Evolutionary conservation across 805 yeast species (phyloP).

Genomic region (Saccharomycopsis oosterbeekiorum): DNA sequence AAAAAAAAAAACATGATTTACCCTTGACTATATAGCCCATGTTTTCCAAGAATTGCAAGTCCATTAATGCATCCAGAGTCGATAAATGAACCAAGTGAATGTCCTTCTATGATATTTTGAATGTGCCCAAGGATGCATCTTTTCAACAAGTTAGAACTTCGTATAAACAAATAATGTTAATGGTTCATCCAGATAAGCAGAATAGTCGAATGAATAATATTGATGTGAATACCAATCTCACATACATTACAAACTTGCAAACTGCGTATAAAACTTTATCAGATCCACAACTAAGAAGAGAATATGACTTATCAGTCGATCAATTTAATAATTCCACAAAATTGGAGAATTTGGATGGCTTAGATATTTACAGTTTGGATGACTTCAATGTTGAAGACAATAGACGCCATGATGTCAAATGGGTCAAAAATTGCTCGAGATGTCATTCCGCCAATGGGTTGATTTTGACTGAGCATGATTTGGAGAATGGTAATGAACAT

Average conservation of each 20-base stretch:
- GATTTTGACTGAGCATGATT: background rate
- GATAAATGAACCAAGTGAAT: background rate
- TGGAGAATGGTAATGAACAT: background rate
- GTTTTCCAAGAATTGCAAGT: too few relatives aligned
- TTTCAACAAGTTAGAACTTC: background rate
- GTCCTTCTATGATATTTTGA: background rate
- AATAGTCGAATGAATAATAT: background rate
- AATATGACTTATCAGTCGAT: background rate
- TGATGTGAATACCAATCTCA: background rate
- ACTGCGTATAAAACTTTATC: background rate
- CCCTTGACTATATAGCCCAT: background rate
- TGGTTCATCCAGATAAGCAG: background rate
- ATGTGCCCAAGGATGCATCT: background rate
- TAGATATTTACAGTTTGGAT: background rate
- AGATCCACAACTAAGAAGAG: background rate
- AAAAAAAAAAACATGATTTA: too few relatives aligned
- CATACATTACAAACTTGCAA: background rate
- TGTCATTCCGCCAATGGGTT: background rate
- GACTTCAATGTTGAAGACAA: background rate
- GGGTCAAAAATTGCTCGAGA: background rate
- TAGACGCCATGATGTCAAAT: background rate
- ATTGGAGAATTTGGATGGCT: background rate
- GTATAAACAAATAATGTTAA: background rate
- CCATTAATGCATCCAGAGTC: background rate
- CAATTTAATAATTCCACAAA: background rate